These are phyloP conservation scores for Macrocybe gigantea DNA, from an alignment of 768 basidiomycete species.

Conservation along the genomic window DNA sequence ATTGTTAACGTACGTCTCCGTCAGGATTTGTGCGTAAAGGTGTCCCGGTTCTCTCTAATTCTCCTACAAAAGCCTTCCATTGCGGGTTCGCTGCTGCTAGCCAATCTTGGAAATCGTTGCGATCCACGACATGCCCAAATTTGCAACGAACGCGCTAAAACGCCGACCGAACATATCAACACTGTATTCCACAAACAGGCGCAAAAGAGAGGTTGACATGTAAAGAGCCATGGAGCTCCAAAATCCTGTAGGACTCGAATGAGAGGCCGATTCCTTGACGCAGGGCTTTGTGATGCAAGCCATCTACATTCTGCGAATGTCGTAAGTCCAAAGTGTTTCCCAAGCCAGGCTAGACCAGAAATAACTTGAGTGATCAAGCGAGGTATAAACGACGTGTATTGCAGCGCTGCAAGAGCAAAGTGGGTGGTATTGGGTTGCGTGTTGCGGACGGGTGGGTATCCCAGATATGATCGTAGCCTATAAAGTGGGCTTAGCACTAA, in stretches of 20 bases:
- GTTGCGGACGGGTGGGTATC: constrained; percentile 84
- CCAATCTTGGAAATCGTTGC: constrained; percentile 68
- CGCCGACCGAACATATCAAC: neutral
- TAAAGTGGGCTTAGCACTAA: constrained; percentile 5
- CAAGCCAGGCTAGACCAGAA: neutral
- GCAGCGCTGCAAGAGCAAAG: constrained; percentile 78
- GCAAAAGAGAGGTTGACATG: constrained; percentile 41
- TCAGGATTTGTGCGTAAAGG: constrained; percentile 85
- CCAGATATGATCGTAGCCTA: constrained; percentile 71
- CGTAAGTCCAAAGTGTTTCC: constrained; percentile 10
- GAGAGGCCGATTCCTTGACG: constrained; percentile 18
- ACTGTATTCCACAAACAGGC: neutral
- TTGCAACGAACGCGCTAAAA: constrained; percentile 73
- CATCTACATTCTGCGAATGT: constrained; percentile 73
- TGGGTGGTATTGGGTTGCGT: constrained; percentile 87
- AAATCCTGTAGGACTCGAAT: constrained; percentile 43
- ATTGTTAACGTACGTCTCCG: constrained; percentile 63
- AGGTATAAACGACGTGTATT: constrained; percentile 55
- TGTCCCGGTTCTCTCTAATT: constrained; percentile 49
- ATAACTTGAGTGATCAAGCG: constrained; percentile 73
- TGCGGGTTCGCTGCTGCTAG: constrained; percentile 69
- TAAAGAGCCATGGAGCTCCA: constrained; percentile 88
- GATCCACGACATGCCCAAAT: constrained; percentile 60
- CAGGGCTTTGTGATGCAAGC: constrained; percentile 82
- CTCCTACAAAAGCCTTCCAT: constrained; percentile 69